Percentiles rank a stretch among this genome's conserved stretches.
phyloP scores from a whole-genome alignment of 2,329 filamentous ascomycete species.

The Pestalotiopsis sp. region DNA sequence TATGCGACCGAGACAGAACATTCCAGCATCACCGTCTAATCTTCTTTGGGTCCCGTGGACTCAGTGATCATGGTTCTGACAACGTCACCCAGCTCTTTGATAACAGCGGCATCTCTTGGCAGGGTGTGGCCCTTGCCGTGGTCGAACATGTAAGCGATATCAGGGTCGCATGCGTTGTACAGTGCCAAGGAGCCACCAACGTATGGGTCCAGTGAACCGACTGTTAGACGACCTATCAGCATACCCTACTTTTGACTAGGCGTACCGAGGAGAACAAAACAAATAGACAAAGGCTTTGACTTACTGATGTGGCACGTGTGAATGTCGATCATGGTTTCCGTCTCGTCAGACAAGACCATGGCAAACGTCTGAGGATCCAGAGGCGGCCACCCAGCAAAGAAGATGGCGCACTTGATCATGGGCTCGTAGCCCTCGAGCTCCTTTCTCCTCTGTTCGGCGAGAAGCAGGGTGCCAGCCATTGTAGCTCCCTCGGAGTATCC shows the following conservation, averaged over 20 bases:
- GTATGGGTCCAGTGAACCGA: slow-evolving; percentile 61
- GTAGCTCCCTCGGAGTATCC: slow-evolving; percentile 34
- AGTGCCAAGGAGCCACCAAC: slow-evolving; percentile 61
- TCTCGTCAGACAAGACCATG: slow-evolving; percentile 51
- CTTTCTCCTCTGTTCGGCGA: slow-evolving; percentile 29
- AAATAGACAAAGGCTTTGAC: slow-evolving; percentile 19
- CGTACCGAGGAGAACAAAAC: not conserved
- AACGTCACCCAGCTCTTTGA: slow-evolving; percentile 48
- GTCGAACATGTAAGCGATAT: slow-evolving; percentile 63
- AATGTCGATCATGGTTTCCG: slow-evolving; percentile 50
- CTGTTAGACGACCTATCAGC: slow-evolving; percentile 28
- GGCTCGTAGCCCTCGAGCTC: slow-evolving; percentile 29
- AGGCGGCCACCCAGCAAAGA: slow-evolving; percentile 57
- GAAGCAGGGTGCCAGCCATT: slow-evolving; percentile 29
- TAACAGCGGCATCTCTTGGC: slow-evolving; percentile 52
- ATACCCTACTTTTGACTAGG: slow-evolving; percentile 6
- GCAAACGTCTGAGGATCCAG: slow-evolving; percentile 43
- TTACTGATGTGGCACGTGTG: slow-evolving; percentile 54
- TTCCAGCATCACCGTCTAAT: not conserved
- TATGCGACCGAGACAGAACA: slow-evolving; percentile 44
- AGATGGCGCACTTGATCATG: slow-evolving; percentile 49
- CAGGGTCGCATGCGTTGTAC: slow-evolving; percentile 62
- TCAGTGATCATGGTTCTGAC: slow-evolving; percentile 36
- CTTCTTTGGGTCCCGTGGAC: slow-evolving; percentile 14
- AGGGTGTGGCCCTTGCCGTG: slow-evolving; percentile 67